phyloP scores from a whole-genome alignment of 768 basidiomycete genomes.

The Dacryopinax spathularia region DNA sequence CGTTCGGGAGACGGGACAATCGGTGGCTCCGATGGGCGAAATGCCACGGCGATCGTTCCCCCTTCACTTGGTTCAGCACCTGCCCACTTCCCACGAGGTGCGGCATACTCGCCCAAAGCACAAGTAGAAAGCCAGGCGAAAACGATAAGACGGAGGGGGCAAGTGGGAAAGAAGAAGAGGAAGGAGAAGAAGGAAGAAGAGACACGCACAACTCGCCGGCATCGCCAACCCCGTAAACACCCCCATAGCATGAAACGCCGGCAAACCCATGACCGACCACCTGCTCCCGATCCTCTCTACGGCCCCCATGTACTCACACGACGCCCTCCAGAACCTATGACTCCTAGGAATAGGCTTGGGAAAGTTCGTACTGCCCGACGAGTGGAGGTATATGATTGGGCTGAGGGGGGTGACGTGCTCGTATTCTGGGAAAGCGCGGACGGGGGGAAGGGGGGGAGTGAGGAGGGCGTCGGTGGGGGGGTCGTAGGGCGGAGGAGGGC shows the following conservation, averaged over 20 bases:
- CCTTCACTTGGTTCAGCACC: too few relatives aligned
- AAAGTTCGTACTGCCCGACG: background rate
- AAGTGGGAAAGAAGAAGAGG: too few relatives aligned
- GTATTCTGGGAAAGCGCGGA: background rate
- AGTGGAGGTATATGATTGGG: background rate
- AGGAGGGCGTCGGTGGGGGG: background rate
- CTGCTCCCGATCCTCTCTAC: too few relatives aligned
- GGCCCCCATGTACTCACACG: background rate
- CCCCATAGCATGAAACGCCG: background rate
- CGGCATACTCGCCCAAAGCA: too few relatives aligned
- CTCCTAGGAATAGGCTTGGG: background rate
- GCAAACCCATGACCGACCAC: background rate
- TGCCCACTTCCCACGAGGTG: too few relatives aligned
- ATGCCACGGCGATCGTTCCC: conserved; percentile 20
- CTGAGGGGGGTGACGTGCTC: background rate
- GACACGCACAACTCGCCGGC: background rate
- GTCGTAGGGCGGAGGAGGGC: background rate
- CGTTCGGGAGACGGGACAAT: conserved; percentile 21
- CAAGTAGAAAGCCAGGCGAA: too few relatives aligned
- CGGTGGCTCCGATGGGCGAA: conserved; percentile 21
- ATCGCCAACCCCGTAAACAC: background rate
- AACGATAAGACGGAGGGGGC: too few relatives aligned
- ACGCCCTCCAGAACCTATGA: background rate
- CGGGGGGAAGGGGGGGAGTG: background rate
- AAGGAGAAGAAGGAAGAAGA: background rate